Conservation (phyloP, 345 rosid species). For the Gossypium ekmanianum region DNA sequence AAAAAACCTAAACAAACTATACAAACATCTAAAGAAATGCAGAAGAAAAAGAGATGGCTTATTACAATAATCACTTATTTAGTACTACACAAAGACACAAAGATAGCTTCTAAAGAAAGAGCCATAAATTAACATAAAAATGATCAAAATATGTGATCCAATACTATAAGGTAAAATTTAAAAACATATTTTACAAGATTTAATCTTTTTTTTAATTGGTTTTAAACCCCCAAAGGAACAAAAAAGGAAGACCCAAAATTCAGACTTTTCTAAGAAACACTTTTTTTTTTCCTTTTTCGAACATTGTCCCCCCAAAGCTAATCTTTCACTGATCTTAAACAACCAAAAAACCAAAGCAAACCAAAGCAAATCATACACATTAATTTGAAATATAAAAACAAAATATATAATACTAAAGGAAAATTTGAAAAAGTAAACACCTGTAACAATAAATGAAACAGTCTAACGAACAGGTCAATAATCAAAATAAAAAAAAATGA, state of each 20-base stretch:
- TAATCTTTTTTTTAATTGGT: neutral
- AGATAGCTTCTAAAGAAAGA: neutral
- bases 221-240: neutral
- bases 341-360: neutral
- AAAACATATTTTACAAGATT: neutral
- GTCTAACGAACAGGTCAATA: neutral
- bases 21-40: neutral
- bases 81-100: neutral
- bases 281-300: neutral
- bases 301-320: neutral
- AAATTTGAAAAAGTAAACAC: neutral
- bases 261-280: neutral
- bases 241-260: no score
- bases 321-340: neutral
- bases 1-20: neutral
- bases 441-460: neutral
- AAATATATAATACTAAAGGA: neutral
- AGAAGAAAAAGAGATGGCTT: neutral
- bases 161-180: neutral
- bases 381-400: no score
- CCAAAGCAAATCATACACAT: neutral
- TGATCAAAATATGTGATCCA: neutral
- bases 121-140: neutral
- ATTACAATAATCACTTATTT: neutral
- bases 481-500: neutral